Evolutionary conservation across 2,329 filamentous ascomycete species (phyloP), one percentile per base, ranked within the genome.

Genomic region (Curvularia lunata): DNA sequence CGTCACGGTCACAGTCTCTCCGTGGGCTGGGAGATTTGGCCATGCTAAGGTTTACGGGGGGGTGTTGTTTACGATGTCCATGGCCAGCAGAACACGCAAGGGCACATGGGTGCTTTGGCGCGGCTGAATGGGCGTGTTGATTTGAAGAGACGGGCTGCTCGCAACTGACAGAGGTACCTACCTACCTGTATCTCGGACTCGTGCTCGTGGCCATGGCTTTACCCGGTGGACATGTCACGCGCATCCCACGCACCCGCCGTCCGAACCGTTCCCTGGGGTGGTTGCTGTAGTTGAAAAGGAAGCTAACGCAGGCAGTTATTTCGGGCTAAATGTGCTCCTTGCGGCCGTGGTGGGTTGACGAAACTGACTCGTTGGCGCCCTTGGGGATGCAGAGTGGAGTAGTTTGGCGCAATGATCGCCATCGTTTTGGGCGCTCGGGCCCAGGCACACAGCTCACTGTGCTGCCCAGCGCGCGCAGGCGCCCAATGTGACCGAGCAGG

Each of bases 281-380:
- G 27, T 64, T 63, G 48, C 51, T 66, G 62, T 52, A 53, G 18
- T 34, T 56, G 59, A 61, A 42, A 49, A 45, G 18, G 47, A 62
- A 61, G 68, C 72, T 75, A 73, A 76, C 66, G 66, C 68, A 67
- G 60, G 62, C 66, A 79, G 77, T 62, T 79, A 78, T 73, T 77
- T 78, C 57, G 74, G 72, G 58, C 48, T 76, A 42, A 77, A 78
- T 75, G 70, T 69, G 61, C 58, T 80, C 46, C 74, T 81, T 61
- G 77, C 78, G 53, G 75, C 68, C 51, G 56, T 75, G 34, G 70
- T 68, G 65, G 63, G 65, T 59, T 77, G 71, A 76, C 59, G 59
- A 54, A 63, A 58, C 61, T 58, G 62, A 62, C 52, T 52, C 52
- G 59, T 46, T 41, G 34, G 49, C 18, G 43, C 37, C 28, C 40